Evolutionary conservation across 2,329 filamentous ascomycete species (phyloP).

Genomic region (Diaporthe aspalathi): DNA sequence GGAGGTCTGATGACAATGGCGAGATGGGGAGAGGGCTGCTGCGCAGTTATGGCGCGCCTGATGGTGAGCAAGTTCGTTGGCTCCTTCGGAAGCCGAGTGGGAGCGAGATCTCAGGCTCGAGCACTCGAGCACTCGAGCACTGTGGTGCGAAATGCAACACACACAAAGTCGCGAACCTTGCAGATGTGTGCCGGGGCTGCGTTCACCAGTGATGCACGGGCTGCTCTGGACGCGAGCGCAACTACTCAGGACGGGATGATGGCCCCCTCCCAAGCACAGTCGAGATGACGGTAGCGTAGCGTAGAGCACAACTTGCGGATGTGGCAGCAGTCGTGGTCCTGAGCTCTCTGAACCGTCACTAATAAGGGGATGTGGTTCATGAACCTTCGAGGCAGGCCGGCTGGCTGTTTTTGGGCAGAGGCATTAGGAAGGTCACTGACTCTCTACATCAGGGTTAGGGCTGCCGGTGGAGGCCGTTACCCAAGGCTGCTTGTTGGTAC

Average conservation of each 20-base stretch:
- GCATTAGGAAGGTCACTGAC: neutral
- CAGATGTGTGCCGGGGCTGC: conserved; percentile 11
- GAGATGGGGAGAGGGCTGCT: neutral
- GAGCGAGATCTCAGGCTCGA: neutral
- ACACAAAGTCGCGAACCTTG: neutral
- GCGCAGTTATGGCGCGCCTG: neutral
- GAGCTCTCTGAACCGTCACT: neutral
- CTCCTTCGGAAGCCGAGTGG: neutral
- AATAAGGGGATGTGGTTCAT: neutral
- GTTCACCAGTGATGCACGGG: neutral
- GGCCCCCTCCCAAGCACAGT: neutral
- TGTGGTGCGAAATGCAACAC: conserved; percentile 1
- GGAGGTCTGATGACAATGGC: neutral
- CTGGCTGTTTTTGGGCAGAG: neutral
- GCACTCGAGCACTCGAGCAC: no score
- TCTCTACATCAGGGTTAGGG: neutral
- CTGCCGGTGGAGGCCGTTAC: no score
- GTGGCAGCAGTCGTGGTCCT: neutral
- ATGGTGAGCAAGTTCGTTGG: neutral
- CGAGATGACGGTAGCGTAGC: neutral
- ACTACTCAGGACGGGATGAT: neutral
- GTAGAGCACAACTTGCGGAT: neutral
- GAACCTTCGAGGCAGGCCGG: neutral
- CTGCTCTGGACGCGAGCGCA: neutral
- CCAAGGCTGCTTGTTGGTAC: neutral